Conservation (phyloP, 805 yeast genomes). For the Candida oleophila region DNA sequence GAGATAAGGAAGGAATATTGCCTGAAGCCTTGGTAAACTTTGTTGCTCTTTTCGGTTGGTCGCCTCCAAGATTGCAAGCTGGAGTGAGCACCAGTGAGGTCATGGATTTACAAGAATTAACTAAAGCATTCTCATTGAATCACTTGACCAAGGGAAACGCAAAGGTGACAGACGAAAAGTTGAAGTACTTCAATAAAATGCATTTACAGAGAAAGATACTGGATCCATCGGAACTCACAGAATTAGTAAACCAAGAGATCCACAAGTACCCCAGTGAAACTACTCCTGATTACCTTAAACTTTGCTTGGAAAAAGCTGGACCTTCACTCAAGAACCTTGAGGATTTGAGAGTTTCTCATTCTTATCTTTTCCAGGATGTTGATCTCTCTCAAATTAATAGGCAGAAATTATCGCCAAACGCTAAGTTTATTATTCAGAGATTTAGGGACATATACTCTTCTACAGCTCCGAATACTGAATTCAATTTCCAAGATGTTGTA, state of each 20-base stretch:
- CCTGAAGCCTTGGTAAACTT: conserved; percentile 90
- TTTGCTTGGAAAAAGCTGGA: conserved; percentile 37
- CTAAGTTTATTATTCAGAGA: conserved; percentile 14
- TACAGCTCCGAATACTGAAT: conserved; percentile 8
- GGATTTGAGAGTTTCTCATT: conserved; percentile 49
- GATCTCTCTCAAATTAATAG: conserved; percentile 20
- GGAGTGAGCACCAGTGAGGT: conserved; percentile 54
- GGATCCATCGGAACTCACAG: conserved; percentile 31
- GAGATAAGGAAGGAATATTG: conserved; percentile 57
- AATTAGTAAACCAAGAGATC: conserved; percentile 33
- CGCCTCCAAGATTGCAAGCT: conserved; percentile 60
- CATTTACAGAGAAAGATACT: conserved; percentile 50
- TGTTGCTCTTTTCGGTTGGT: conserved; percentile 92
- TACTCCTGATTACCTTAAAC: conserved; percentile 3
- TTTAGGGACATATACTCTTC: conserved; percentile 13
- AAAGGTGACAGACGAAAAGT: conserved; percentile 78
- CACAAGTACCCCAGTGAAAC: conserved; percentile 9
- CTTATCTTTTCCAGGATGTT: conserved; percentile 47
- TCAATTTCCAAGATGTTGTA: conserved; percentile 8
- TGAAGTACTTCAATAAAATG: conserved; percentile 73
- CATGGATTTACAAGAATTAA: conserved; percentile 51
- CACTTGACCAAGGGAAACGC: conserved; percentile 91
- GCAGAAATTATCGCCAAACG: conserved; percentile 12
- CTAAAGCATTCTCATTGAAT: conserved; percentile 56
- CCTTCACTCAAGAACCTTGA: conserved; percentile 50